phyloP scores from a whole-genome alignment of 768 basidiomycete genomes.

The Pisolithus orientalis region DNA sequence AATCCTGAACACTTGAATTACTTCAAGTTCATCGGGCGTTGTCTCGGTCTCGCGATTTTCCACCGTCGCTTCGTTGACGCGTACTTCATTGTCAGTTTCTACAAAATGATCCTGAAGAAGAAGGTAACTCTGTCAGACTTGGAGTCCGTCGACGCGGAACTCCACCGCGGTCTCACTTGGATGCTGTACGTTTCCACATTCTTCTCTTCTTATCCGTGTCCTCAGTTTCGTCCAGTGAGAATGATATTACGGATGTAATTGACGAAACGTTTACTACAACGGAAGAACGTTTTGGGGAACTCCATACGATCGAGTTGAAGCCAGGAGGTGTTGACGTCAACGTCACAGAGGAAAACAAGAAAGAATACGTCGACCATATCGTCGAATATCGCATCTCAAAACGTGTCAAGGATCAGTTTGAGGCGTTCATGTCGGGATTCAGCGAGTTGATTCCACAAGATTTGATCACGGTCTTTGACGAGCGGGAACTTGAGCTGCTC shows the following conservation, averaged over 20 bases:
- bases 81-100: slow-evolving; percentile 99
- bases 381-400: slow-evolving; percentile 97
- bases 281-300: slow-evolving; percentile 97
- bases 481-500: slow-evolving; percentile 92
- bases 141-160: slow-evolving; percentile 93
- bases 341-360: slow-evolving; percentile 98
- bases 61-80: slow-evolving; percentile 98
- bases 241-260: slow-evolving; percentile 96
- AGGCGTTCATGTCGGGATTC: slow-evolving; percentile 99
- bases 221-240: slow-evolving; percentile 56
- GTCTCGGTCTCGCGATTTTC: slow-evolving; percentile 94
- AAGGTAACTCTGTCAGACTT: slow-evolving; percentile 91
- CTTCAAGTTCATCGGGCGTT: slow-evolving; percentile 99
- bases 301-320: slow-evolving; percentile 94
- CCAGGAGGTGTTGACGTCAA: slow-evolving; percentile 78
- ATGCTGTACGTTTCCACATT: slow-evolving; percentile 70
- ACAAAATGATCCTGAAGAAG: slow-evolving; percentile 99
- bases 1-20: slow-evolving; percentile 99
- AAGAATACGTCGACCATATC: slow-evolving; percentile 91
- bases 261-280: slow-evolving; percentile 97
- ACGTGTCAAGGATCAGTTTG: slow-evolving; percentile 97
- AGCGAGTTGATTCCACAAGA: slow-evolving; percentile 99
- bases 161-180: slow-evolving; percentile 95
- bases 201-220: neutral
- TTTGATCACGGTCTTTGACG: slow-evolving; percentile 96